Conservation (phyloP, 1,284 basidiomycete genomes). For the Xanthoconium separans region DNA sequence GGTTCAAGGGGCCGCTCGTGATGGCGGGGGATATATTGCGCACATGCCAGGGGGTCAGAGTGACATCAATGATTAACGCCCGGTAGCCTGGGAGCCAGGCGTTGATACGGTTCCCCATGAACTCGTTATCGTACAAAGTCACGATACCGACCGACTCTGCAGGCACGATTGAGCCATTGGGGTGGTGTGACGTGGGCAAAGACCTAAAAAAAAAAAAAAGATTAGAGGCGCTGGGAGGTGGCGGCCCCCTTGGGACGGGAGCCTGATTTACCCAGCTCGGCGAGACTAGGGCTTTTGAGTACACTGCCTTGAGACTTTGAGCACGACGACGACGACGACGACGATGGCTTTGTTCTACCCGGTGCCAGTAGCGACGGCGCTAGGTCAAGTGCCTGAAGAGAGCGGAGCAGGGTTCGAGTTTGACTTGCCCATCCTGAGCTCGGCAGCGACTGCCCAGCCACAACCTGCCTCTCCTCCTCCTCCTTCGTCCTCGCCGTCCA, state of each 20-base stretch:
- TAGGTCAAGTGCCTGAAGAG: constrained; percentile 31
- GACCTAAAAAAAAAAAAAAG: not conserved
- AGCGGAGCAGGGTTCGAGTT: constrained; percentile 52
- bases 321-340: constrained; percentile 9
- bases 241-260: constrained; percentile 9
- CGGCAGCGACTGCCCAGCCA: constrained; percentile 22
- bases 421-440: constrained; percentile 45
- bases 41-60: not conserved
- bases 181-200: not conserved
- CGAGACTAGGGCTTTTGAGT: not conserved
- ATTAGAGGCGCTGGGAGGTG: constrained; percentile 7
- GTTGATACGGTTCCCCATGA: not conserved
- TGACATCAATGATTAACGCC: constrained; percentile 22
- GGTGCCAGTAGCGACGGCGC: constrained; percentile 28
- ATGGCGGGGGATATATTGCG: not conserved
- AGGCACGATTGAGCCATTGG: not conserved
- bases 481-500: constrained; percentile 16
- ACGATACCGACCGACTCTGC: not conserved
- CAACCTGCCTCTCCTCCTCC: constrained; percentile 12
- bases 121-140: not conserved
- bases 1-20: too few species aligned
- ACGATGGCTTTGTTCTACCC: constrained; percentile 39
- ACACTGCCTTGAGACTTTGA: constrained; percentile 19
- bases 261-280: constrained; percentile 21
- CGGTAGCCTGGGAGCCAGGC: constrained; percentile 9